phyloP scores from a whole-genome alignment of 768 basidiomycete species.

The Xerocomus spinulosus region DNA sequence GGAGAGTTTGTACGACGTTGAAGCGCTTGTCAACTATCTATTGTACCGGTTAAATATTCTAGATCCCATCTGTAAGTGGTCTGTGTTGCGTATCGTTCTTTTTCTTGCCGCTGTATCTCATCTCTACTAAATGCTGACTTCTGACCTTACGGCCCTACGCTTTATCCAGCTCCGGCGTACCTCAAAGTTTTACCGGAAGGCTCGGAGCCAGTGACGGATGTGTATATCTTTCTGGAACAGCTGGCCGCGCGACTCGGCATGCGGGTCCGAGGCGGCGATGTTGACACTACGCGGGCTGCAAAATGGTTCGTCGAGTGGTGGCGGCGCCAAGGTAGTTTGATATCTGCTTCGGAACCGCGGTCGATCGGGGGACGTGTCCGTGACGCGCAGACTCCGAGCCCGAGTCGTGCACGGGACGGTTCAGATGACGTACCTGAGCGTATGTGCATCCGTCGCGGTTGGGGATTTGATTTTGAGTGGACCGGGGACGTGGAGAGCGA shows the following conservation, averaged over 20 bases:
- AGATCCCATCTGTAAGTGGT: constrained; percentile 59
- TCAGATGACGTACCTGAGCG: neutral
- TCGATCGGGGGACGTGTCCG: constrained; percentile 6
- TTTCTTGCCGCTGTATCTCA: too few species aligned
- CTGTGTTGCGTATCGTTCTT: neutral
- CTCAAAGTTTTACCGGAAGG: constrained; percentile 54
- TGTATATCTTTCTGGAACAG: constrained; percentile 60
- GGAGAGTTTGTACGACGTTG: constrained; percentile 83
- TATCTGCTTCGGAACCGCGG: constrained; percentile 42
- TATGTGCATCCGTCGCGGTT: constrained; percentile 47
- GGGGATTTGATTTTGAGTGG: constrained; percentile 89
- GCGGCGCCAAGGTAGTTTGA: constrained; percentile 66
- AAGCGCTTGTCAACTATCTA: constrained; percentile 81
- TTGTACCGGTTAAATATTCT: constrained; percentile 79
- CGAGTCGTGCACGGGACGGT: neutral
- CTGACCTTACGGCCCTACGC: neutral
- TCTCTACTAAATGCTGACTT: too few species aligned
- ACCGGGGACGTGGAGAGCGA: constrained; percentile 15
- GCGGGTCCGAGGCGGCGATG: constrained; percentile 69
- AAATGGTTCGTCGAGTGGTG: constrained; percentile 85
- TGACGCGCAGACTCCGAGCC: neutral
- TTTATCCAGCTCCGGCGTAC: constrained; percentile 61
- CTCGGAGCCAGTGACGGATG: constrained; percentile 53
- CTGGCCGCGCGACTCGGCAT: constrained; percentile 79
- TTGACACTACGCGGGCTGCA: constrained; percentile 68